Percentiles rank a stretch among this genome's conserved stretches.
Evolutionary conservation across 371 early-diverging fungal species (phyloP).

Genomic region (Coemansia sp.): DNA sequence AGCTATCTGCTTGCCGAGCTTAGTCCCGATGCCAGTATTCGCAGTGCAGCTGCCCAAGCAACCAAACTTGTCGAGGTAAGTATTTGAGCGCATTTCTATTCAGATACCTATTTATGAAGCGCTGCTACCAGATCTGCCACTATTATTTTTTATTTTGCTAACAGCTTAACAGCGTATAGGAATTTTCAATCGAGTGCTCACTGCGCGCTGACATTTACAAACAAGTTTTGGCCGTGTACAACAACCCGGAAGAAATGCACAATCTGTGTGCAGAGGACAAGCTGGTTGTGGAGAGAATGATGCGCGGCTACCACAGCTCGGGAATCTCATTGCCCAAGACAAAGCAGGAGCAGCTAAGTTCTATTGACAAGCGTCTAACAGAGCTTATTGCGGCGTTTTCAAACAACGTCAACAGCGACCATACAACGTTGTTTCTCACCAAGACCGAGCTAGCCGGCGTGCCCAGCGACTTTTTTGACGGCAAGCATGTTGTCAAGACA

Average conservation of each 20-base stretch:
- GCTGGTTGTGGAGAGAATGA: background rate
- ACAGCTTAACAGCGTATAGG: background rate
- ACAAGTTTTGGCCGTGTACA: background rate
- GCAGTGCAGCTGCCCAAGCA: background rate
- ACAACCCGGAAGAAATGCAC: background rate
- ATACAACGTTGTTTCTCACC: background rate
- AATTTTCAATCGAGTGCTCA: background rate
- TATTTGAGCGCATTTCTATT: background rate
- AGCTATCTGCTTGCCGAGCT: background rate
- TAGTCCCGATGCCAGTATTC: background rate
- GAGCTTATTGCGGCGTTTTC: background rate
- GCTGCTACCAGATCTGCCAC: background rate
- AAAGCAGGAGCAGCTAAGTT: background rate
- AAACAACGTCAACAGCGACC: background rate
- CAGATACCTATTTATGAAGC: background rate
- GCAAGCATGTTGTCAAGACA: background rate
- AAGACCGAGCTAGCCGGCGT: background rate
- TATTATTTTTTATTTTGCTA: background rate
- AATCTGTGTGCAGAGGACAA: background rate
- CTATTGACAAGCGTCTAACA: background rate
- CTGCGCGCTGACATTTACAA: background rate
- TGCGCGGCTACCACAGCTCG: background rate
- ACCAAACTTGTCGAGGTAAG: background rate
- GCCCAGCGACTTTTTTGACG: background rate
- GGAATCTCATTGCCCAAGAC: background rate